Evolutionary conservation across 495 filamentous ascomycete species (phyloP).

Genomic region (Tetracladium marchalianum): DNA sequence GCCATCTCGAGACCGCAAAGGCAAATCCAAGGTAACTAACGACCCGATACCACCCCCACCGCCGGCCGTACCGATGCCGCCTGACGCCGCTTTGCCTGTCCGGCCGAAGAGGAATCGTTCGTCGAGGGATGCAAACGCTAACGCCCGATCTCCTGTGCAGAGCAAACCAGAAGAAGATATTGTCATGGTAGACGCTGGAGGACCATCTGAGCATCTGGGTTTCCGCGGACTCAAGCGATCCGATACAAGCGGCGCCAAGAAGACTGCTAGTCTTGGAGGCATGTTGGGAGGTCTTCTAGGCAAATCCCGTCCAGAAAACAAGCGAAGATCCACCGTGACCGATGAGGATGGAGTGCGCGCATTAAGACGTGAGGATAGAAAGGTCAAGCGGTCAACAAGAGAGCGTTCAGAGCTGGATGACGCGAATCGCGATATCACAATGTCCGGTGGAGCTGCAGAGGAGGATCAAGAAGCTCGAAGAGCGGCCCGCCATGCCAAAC

Average conservation of each 20-base stretch:
- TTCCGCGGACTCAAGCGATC: conserved; percentile 15
- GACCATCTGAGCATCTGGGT: conserved; percentile 16
- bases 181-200: conserved; percentile 34
- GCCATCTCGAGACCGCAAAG: conserved; percentile 15
- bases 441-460: conserved; percentile 26
- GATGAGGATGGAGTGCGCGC: conserved; percentile 27
- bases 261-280: conserved; percentile 34
- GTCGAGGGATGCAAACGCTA: conserved; percentile 16
- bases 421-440: conserved; percentile 16
- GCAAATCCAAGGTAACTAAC: conserved; percentile 23
- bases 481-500: conserved; percentile 37
- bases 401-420: conserved; percentile 7
- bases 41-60: conserved; percentile 12
- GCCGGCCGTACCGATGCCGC: conserved; percentile 18
- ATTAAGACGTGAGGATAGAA: conserved; percentile 25
- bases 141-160: conserved; percentile 15
- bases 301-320: conserved; percentile 20
- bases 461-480: conserved; percentile 44
- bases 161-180: conserved; percentile 34
- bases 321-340: conserved; percentile 13
- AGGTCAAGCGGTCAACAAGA: conserved; percentile 17
- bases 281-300: conserved; percentile 19
- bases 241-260: conserved; percentile 29
- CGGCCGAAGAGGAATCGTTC: conserved; percentile 7
- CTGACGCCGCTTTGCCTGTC: conserved; percentile 10